phyloP scores from a whole-genome alignment of 1,139 yeast species.

The Kodamaea suecica region DNA sequence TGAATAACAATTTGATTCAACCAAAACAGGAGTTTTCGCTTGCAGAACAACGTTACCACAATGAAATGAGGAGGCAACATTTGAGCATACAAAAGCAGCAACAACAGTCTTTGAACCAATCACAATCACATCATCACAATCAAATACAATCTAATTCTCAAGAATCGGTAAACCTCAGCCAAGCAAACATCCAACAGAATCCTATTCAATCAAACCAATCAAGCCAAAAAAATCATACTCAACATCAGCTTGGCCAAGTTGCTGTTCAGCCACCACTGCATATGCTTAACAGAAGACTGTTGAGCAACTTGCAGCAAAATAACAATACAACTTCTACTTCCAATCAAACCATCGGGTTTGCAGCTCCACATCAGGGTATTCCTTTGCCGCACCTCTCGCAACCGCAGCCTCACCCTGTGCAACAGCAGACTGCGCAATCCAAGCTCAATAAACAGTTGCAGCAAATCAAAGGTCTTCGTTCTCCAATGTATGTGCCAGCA shows the following conservation, averaged over 20 bases:
- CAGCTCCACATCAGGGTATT: conserved; percentile 2
- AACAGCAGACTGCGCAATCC: conserved; percentile 2
- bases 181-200: too few species aligned
- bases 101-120: too few species aligned
- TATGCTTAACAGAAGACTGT: conserved; percentile 19
- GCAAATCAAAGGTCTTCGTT: conserved; percentile 69
- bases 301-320: conserved; percentile 11
- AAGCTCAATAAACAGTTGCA: conserved; percentile 30
- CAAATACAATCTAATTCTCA: conserved; percentile 9
- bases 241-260: background rate
- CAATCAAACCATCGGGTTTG: conserved; percentile 2
- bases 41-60: conserved; percentile 7
- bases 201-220: background rate
- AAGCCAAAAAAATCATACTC: background rate
- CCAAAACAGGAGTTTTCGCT: conserved; percentile 1
- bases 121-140: conserved; percentile 1
- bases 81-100: conserved; percentile 5
- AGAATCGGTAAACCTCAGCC: too few species aligned
- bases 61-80: conserved; percentile 6
- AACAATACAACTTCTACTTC: conserved; percentile 4
- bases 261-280: conserved; percentile 24
- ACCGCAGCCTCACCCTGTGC: conserved; percentile 8
- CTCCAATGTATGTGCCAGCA: conserved; percentile 88
- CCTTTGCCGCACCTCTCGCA: conserved; percentile 5
- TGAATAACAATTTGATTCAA: conserved; percentile 7